Evolutionary conservation across 2,329 filamentous ascomycete species (phyloP).

Genomic region (Pestalotiopsis sp.): DNA sequence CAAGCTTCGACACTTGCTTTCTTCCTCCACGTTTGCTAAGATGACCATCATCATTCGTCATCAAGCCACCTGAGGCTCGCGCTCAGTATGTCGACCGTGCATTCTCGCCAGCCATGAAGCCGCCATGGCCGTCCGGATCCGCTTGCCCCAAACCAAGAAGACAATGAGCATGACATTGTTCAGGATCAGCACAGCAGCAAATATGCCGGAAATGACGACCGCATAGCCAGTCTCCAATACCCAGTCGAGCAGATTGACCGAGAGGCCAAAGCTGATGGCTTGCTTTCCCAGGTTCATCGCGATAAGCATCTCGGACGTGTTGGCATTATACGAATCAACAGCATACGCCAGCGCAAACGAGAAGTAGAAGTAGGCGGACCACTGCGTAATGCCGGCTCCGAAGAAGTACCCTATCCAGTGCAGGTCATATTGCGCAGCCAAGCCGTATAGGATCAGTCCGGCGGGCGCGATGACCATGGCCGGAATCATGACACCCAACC

Average conservation of each 20-base stretch:
- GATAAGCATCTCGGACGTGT: constrained; percentile 64
- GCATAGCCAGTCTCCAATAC: constrained; percentile 48
- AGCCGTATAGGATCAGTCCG: constrained; percentile 38
- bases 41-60: background rate
- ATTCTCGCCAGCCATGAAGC: constrained; percentile 48
- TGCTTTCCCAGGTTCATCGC: constrained; percentile 60
- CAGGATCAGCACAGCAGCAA: constrained; percentile 45
- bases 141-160: constrained; percentile 52
- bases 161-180: constrained; percentile 49
- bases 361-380: constrained; percentile 54
- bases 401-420: constrained; percentile 49
- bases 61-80: constrained; percentile 9
- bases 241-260: constrained; percentile 51
- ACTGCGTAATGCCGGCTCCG: constrained; percentile 49
- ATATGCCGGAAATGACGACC: constrained; percentile 51
- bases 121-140: constrained; percentile 44
- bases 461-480: constrained; percentile 34
- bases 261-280: constrained; percentile 54
- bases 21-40: too few relatives aligned
- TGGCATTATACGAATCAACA: constrained; percentile 57
- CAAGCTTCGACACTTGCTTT: too few relatives aligned
- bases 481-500: constrained; percentile 34
- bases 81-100: constrained; percentile 31
- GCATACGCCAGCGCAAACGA: constrained; percentile 61
- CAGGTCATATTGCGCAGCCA: constrained; percentile 36